A percentile compares a stretch with the other conserved stretches of the same genome.
phyloP scores from a whole-genome alignment of 805 yeast species.

The Candida wancherniae region DNA sequence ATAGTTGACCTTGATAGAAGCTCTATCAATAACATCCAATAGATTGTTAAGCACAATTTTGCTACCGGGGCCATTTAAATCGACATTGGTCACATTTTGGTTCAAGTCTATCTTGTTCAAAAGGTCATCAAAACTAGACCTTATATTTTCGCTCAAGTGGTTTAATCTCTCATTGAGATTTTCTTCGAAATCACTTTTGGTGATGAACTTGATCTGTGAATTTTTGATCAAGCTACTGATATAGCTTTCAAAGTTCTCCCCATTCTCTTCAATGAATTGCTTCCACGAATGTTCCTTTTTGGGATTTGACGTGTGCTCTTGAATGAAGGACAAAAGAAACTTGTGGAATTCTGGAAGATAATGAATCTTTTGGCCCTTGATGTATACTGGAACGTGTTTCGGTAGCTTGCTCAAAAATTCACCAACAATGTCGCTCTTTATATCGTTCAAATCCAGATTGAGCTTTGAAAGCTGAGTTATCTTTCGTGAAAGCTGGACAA shows the following conservation, averaged over 20 bases:
- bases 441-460: constrained; percentile 11
- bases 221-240: constrained; percentile 10
- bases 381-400: constrained; percentile 27
- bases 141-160: constrained; percentile 22
- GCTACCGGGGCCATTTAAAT: constrained; percentile 15
- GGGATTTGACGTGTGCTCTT: constrained; percentile 18
- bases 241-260: constrained; percentile 16
- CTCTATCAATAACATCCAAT: constrained; percentile 29
- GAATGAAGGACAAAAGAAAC: constrained; percentile 29
- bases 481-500: constrained; percentile 16
- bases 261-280: constrained; percentile 20
- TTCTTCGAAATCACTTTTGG: constrained; percentile 21
- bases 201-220: constrained; percentile 13
- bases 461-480: constrained; percentile 13
- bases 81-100: constrained; percentile 5
- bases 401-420: constrained; percentile 24
- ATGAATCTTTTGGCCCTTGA: constrained; percentile 31
- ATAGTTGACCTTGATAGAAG: constrained; percentile 33
- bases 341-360: constrained; percentile 37
- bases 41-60: constrained; percentile 25
- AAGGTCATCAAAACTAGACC: constrained; percentile 21
- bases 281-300: constrained; percentile 19
- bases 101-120: constrained; percentile 22
- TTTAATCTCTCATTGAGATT: constrained; percentile 19
- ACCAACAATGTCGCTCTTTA: constrained; percentile 17